phyloP scores from a whole-genome alignment of 257 asterid genomes.

The Salvia rosmarinus region DNA sequence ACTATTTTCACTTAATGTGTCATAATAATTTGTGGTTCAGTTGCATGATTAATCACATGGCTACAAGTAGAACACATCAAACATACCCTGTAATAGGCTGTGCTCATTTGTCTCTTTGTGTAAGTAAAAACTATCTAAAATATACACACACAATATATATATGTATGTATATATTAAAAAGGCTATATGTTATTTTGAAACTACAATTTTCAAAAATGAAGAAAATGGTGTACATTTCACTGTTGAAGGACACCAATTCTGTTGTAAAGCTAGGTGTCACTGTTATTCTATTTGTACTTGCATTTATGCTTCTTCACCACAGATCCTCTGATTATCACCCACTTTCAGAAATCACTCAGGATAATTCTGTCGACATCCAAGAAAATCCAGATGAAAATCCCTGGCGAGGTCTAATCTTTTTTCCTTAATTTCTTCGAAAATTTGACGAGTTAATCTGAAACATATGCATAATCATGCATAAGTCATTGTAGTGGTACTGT shows the following conservation, averaged over 20 bases:
- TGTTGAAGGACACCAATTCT: constrained; percentile 46
- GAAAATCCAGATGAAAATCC: constrained; percentile 29
- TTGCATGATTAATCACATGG: not conserved
- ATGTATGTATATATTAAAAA: not conserved
- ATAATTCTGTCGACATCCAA: constrained; percentile 32
- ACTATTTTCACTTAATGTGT: not conserved
- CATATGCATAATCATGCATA: too few relatives aligned
- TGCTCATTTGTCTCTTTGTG: not conserved
- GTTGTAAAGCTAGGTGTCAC: constrained; percentile 58
- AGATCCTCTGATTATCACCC: constrained; percentile 51
- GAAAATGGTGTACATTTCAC: constrained; percentile 46
- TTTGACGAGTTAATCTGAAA: too few relatives aligned
- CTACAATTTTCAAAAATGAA: constrained; percentile 5
- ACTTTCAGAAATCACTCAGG: constrained; percentile 26
- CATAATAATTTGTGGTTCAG: not conserved
- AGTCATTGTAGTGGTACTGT: too few relatives aligned
- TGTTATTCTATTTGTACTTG: constrained; percentile 56
- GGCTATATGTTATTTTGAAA: not conserved
- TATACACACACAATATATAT: not conserved
- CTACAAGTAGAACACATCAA: not conserved
- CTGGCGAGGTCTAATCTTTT: constrained; percentile 43
- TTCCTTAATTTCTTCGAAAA: not conserved
- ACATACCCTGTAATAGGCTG: constrained; percentile 4
- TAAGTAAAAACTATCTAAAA: too few relatives aligned
- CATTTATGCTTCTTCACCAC: constrained; percentile 51